phyloP scores from a whole-genome alignment of 805 yeast species.

The Teunomyces barrocoloradensis region DNA sequence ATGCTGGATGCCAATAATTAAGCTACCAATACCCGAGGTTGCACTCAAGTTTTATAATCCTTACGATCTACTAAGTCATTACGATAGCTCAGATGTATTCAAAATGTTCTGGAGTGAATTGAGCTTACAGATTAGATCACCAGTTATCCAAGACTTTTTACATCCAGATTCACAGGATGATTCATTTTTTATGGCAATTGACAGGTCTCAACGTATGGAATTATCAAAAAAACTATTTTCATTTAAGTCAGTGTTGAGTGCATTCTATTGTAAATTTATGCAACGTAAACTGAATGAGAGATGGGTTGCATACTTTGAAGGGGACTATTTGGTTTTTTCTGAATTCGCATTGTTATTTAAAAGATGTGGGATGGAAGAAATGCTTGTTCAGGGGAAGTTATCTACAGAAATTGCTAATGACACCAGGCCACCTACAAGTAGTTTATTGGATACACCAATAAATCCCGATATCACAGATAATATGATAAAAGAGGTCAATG shows the following conservation, averaged over 20 bases:
- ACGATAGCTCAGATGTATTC: not conserved
- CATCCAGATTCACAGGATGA: not conserved
- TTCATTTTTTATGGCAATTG: not conserved
- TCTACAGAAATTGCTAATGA: slow-evolving; percentile 48
- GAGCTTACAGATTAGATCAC: not conserved
- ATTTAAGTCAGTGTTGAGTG: not conserved
- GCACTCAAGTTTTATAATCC: not conserved
- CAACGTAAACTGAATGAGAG: slow-evolving; percentile 29
- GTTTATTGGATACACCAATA: slow-evolving; percentile 34
- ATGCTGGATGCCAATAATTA: too few relatives aligned
- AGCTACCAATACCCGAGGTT: not conserved
- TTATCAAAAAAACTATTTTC: not conserved
- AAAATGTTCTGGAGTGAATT: not conserved
- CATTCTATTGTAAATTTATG: not conserved
- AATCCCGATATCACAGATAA: slow-evolving; percentile 30
- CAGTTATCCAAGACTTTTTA: not conserved
- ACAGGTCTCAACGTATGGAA: not conserved
- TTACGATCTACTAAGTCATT: not conserved
- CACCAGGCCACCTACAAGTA: slow-evolving; percentile 34
- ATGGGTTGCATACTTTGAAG: slow-evolving; percentile 32
- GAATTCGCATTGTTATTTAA: slow-evolving; percentile 39
- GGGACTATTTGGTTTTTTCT: slow-evolving; percentile 42
- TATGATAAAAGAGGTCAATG: not conserved
- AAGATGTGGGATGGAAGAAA: slow-evolving; percentile 56
- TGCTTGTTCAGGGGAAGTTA: slow-evolving; percentile 41